Evolutionary conservation across 2,329 filamentous ascomycete species (phyloP).

Genomic region (Diaporthe citrichinensis): DNA sequence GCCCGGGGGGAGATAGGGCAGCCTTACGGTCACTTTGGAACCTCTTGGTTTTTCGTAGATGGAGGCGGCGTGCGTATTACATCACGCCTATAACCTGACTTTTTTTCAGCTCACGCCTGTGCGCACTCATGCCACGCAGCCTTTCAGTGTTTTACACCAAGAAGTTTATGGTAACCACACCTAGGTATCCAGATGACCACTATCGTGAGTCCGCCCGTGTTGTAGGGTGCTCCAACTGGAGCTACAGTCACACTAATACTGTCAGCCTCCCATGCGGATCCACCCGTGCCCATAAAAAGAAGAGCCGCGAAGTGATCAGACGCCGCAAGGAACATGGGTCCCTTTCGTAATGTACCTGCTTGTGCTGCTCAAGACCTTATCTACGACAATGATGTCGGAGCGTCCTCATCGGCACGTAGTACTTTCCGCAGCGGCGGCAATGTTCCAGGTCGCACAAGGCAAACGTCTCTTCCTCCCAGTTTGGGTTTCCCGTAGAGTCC

Average conservation of each 20-base stretch:
- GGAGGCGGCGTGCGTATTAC: background rate
- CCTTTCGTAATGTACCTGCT: background rate
- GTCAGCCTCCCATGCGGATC: too few species aligned
- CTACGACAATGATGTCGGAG: background rate
- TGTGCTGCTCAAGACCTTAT: background rate
- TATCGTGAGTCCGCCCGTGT: too few species aligned
- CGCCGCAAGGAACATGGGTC: background rate
- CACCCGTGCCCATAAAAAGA: background rate
- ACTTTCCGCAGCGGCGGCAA: conserved; percentile 2
- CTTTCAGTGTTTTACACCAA: background rate
- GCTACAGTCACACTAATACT: background rate
- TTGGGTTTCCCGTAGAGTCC: conserved; percentile 19
- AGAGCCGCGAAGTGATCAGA: background rate
- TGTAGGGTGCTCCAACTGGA: too few species aligned
- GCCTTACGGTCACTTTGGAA: background rate
- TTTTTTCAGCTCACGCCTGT: background rate
- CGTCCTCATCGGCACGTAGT: conserved; percentile 13
- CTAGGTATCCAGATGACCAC: too few species aligned
- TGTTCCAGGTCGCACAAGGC: conserved; percentile 18
- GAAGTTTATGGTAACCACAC: background rate
- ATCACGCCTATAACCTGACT: background rate
- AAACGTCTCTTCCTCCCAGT: conserved; percentile 30
- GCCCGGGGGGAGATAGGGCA: too few species aligned
- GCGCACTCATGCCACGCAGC: background rate
- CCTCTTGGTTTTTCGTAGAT: background rate